phyloP scores from a whole-genome alignment of 2,329 filamentous ascomycete genomes.

The Chrysosphaeria jannelii region DNA sequence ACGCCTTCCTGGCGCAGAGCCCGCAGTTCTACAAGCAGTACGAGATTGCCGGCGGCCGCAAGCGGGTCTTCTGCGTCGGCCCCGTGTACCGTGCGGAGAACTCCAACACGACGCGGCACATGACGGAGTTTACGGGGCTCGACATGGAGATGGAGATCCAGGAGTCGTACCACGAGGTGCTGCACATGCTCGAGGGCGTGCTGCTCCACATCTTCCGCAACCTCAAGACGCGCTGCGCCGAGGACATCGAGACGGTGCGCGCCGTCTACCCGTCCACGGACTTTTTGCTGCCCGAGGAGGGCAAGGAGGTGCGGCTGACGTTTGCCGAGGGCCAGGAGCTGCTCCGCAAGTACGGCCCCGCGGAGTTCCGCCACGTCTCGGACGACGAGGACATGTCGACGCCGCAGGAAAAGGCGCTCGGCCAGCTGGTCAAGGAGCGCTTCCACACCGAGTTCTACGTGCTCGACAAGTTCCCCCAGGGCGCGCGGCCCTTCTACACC shows the following conservation, averaged over 20 bases:
- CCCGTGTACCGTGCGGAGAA: constrained; percentile 71
- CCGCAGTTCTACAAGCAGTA: constrained; percentile 76
- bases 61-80: constrained; percentile 50
- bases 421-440: constrained; percentile 59
- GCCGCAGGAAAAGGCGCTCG: constrained; percentile 66
- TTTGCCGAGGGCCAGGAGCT: constrained; percentile 55
- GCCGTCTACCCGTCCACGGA: constrained; percentile 47
- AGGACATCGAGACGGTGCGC: constrained; percentile 43
- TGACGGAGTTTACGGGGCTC: constrained; percentile 72
- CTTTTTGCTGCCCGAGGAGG: constrained; percentile 43
- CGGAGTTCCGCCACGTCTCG: constrained; percentile 32
- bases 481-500: constrained; percentile 74
- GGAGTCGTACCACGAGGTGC: constrained; percentile 47
- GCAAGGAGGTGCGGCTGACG: constrained; percentile 45
- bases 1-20: constrained; percentile 51
- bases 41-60: constrained; percentile 49
- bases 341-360: constrained; percentile 40
- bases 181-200: constrained; percentile 39
- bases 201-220: constrained; percentile 55
- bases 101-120: constrained; percentile 55
- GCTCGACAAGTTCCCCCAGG: constrained; percentile 82
- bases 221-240: constrained; percentile 32
- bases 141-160: constrained; percentile 80
- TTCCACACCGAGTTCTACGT: constrained; percentile 92
- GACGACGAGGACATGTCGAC: constrained; percentile 60